phyloP scores from a whole-genome alignment of 1,284 basidiomycete genomes.

The Pholiota adiposa region DNA sequence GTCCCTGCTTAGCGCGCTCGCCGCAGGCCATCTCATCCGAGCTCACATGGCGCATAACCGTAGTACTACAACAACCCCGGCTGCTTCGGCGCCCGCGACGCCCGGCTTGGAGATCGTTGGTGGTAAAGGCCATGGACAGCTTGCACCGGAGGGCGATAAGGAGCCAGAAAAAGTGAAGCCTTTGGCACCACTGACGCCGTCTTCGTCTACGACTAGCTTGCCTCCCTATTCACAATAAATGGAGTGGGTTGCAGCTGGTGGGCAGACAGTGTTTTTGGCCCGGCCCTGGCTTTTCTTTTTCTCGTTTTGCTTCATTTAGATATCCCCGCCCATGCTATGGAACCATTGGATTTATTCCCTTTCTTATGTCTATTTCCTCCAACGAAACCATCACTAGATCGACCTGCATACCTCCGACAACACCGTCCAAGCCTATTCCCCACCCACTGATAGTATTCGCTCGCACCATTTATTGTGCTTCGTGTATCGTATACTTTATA shows the following conservation, averaged over 20 bases:
- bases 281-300: background rate
- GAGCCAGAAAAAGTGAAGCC: slow-evolving; percentile 6
- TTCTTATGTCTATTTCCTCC: background rate
- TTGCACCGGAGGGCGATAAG: slow-evolving; percentile 11
- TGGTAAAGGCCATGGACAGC: slow-evolving; percentile 23
- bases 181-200: slow-evolving; percentile 27
- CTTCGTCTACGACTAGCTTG: slow-evolving; percentile 33
- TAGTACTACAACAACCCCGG: slow-evolving; percentile 65
- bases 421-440: background rate
- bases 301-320: background rate
- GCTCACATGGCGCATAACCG: slow-evolving; percentile 89
- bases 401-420: background rate
- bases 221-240: slow-evolving; percentile 36
- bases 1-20: slow-evolving; percentile 86
- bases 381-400: background rate
- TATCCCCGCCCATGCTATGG: background rate
- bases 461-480: background rate
- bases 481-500: background rate
- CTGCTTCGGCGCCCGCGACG: slow-evolving; percentile 29
- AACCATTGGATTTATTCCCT: background rate
- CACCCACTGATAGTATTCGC: background rate
- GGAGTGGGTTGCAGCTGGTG: background rate
- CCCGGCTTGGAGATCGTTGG: slow-evolving; percentile 14
- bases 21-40: slow-evolving; percentile 89
- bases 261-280: background rate